Base-by-base conservation (phyloP, 345 rosid species). In the Schrenkiella parvula region DNA sequence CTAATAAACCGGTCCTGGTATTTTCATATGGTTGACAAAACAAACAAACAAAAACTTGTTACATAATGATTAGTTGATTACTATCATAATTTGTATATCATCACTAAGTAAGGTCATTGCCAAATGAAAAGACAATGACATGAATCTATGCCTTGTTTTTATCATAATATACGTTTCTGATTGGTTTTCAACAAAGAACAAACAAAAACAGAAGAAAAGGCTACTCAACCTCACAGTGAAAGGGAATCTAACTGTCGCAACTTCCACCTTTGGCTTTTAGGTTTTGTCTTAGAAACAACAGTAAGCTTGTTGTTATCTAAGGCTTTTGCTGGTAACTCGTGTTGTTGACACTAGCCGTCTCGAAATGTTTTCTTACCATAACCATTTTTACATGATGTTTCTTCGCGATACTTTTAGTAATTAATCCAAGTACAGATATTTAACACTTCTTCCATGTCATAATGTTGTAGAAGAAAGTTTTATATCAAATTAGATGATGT, bases 201-300 rank as follows among this genome's bases (percentile, higher is more conserved):
- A 37, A 37, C 41, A 48, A 50, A 39, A 34, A 59, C 29, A 70
- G 39, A 39, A 41, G 75, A 71, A 51, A 71, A 51, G 75, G 62
- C 75, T 71, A 50, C 53, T 71, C 69, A 71, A 17, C 39, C 66
- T 59, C 66, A 34, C 61, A 55, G 39, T 26, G 35, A 26, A 53
- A 59, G 8, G 68, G 69, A 71, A 71, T 71, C 69, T 38, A 50
- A 51, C 53, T 71, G 61, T 61, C 52, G 29, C 67, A 70, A 35
- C 60, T 47, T 70, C 57, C 67, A 70, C 59, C 47, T 71, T n/a
- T 62, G 37, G 76, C 64, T 72, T 62, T 62, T 62, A 41, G 43
- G 69, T 25, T 70, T 59, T 70, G 39, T 59, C 38, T 47, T 19
- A 34, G 14, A 35, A 6, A 22, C 22, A 70, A 15, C 21, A 70